Base-by-base conservation (phyloP, 2,329 filamentous ascomycete species). In the Iodosphaeria phyllophila region DNA sequence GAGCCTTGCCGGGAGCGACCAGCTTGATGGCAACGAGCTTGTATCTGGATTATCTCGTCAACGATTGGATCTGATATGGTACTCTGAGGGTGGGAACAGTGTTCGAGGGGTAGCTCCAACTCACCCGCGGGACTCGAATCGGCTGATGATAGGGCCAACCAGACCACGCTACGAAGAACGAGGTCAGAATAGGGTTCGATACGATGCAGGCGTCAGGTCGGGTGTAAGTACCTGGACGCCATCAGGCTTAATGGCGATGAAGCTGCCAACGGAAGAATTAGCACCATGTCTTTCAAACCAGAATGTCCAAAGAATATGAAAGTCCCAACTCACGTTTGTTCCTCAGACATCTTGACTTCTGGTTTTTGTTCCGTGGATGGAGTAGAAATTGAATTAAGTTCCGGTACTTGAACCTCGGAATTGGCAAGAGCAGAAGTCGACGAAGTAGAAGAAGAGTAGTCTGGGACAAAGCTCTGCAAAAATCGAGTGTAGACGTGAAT, bases 211-310 rank as follows among this genome's bases (percentile, higher is more conserved):
- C n/a, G n/a, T n/a, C n/a, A n/a, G n/a, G n/a, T n/a, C n/a, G n/a
- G n/a, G n/a, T n/a, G n/a, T 33, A 32, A 60, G 42, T 74, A 92
- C 83, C 75, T 93, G 89, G 63, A 95, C 89, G 58, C 89, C 89
- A 64, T 95, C 89, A 46, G 86, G 89, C 83, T 98, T 98, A 73
- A 98, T 82, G 54, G 89, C 89, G 71, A 95, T 95, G 79, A 95
- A 95, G 66, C 86, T 95, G 48, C n/a, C n/a, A n/a, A n/a, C n/a
- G 8, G 9, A 14, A n/a, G 9, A 4, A 10, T 12, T 22, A 7
- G 11, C 6, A n/a, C n/a, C n/a, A n/a, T 42, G 22, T 24, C 41
- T 30, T 31, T 27, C 32, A 25, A 31, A 29, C 32, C 40, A 35
- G 29, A 33, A 26, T 23, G 19, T 25, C 24, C 20, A 26, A 26